Percentiles rank a stretch among this genome's conserved stretches.
phyloP scores from a whole-genome alignment of 768 basidiomycete species.

The Gautieria morchelliformis region DNA sequence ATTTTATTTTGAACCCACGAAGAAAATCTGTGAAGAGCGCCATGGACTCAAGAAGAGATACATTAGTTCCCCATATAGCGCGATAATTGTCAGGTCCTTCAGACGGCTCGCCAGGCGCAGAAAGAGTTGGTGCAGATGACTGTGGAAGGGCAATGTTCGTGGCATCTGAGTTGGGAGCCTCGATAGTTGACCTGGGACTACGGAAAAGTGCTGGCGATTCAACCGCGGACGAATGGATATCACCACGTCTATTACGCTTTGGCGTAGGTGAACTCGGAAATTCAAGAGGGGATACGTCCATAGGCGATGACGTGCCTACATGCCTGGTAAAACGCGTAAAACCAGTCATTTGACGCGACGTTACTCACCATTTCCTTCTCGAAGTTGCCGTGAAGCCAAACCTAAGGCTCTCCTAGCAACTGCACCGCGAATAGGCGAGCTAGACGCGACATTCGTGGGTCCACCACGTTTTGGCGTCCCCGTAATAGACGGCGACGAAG shows the following conservation, averaged over 20 bases:
- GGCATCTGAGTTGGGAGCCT: constrained; percentile 41
- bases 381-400: constrained; percentile 36
- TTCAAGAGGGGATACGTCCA: constrained; percentile 57
- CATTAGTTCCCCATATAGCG: constrained; percentile 97
- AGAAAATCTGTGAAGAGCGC: constrained; percentile 83
- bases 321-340: constrained; percentile 26
- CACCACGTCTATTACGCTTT: constrained; percentile 67
- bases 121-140: constrained; percentile 41
- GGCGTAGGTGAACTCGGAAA: constrained; percentile 69
- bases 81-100: constrained; percentile 79
- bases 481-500: constrained; percentile 41
- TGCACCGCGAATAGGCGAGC: constrained; percentile 36
- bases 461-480: constrained; percentile 39
- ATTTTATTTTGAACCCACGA: constrained; percentile 88
- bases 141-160: constrained; percentile 45
- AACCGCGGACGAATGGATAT: constrained; percentile 77
- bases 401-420: constrained; percentile 47
- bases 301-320: constrained; percentile 42
- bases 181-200: constrained; percentile 24
- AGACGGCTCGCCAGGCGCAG: constrained; percentile 49
- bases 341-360: constrained; percentile 25
- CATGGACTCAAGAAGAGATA: constrained; percentile 87
- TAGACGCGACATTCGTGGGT: constrained; percentile 26
- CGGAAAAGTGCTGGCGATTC: constrained; percentile 30
- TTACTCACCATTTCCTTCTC: constrained; percentile 36